A percentile compares a stretch with the other conserved stretches of the same genome.
phyloP scores from a whole-genome alignment of 1,139 yeast species.

The Suhomyces kunorum region DNA sequence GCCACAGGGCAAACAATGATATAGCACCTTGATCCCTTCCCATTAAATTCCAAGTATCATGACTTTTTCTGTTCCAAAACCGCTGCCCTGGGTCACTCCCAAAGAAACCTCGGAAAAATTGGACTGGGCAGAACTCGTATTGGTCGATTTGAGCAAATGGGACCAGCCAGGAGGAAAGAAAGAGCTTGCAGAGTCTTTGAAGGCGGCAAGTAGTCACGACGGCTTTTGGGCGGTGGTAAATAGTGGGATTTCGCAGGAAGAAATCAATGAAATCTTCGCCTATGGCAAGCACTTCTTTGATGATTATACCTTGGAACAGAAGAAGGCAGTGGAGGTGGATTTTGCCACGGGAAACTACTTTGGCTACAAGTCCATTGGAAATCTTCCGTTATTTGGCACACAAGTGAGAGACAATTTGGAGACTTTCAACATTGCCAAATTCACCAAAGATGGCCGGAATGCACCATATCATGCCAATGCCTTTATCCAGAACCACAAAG shows the following conservation, averaged over 20 bases:
- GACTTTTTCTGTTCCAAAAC: conserved; percentile 3
- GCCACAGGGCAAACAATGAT: neutral
- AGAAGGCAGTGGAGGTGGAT: conserved; percentile 27
- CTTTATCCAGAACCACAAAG: conserved; percentile 24
- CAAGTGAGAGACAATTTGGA: conserved; percentile 33
- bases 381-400: conserved; percentile 30
- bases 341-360: conserved; percentile 34
- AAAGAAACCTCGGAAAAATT: conserved; percentile 27
- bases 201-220: conserved; percentile 29
- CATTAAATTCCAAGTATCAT: neutral
- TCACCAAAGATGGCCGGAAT: conserved; percentile 26
- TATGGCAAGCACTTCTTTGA: conserved; percentile 33
- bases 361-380: conserved; percentile 32
- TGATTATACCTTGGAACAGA: conserved; percentile 29
- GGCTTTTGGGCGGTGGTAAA: conserved; percentile 37
- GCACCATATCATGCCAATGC: conserved; percentile 27
- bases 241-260: conserved; percentile 28
- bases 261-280: conserved; percentile 29
- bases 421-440: conserved; percentile 36
- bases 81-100: conserved; percentile 28
- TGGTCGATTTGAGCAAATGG: conserved; percentile 29
- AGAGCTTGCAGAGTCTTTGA: conserved; percentile 28
- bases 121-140: conserved; percentile 36
- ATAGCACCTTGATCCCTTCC: neutral
- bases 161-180: conserved; percentile 31